Evolutionary conservation across 176 grass and related monocot species (phyloP).

Genomic region (Zea luxurians): DNA sequence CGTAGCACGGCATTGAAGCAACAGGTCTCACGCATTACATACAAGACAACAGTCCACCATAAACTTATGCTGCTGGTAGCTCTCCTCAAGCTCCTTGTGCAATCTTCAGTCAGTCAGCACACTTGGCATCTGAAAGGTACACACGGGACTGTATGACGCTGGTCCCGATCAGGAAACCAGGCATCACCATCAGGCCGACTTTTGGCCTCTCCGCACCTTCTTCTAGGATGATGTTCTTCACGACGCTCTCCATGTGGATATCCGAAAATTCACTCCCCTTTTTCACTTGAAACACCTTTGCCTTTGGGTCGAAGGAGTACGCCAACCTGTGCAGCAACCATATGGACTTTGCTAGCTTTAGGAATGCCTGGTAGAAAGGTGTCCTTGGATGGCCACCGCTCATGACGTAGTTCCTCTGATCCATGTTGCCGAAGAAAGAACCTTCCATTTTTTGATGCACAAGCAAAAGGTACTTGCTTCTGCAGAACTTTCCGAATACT

Average conservation of each 20-base stretch:
- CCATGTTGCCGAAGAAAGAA: slow-evolving; percentile 82
- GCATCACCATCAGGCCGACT: slow-evolving; percentile 93
- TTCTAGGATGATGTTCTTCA: slow-evolving; percentile 62
- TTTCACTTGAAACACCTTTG: slow-evolving; percentile 69
- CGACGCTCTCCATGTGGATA: slow-evolving; percentile 84
- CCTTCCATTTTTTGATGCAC: slow-evolving; percentile 95
- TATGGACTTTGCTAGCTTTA: slow-evolving; percentile 81
- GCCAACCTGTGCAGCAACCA: slow-evolving; percentile 84
- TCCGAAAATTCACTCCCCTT: slow-evolving; percentile 70
- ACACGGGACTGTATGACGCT: slow-evolving; percentile 70
- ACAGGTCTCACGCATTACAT: slow-evolving; percentile 9
- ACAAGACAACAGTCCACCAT: neutral
- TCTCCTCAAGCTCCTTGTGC: neutral
- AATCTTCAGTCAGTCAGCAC: slow-evolving; percentile 58
- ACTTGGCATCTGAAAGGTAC: slow-evolving; percentile 72
- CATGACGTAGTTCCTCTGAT: slow-evolving; percentile 88
- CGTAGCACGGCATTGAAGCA: slow-evolving; percentile 8
- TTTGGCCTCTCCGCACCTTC: slow-evolving; percentile 59
- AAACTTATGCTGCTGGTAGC: slow-evolving; percentile 10
- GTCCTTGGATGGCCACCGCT: slow-evolving; percentile 91
- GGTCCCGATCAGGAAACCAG: slow-evolving; percentile 72
- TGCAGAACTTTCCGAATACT: slow-evolving; percentile 85
- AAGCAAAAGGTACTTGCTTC: slow-evolving; percentile 70
- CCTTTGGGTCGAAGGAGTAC: slow-evolving; percentile 71
- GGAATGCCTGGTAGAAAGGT: slow-evolving; percentile 92